These are phyloP conservation scores for Pyrenochaeta sp. DNA, from an alignment of 2,329 filamentous ascomycete species.

Conservation along the genomic window DNA sequence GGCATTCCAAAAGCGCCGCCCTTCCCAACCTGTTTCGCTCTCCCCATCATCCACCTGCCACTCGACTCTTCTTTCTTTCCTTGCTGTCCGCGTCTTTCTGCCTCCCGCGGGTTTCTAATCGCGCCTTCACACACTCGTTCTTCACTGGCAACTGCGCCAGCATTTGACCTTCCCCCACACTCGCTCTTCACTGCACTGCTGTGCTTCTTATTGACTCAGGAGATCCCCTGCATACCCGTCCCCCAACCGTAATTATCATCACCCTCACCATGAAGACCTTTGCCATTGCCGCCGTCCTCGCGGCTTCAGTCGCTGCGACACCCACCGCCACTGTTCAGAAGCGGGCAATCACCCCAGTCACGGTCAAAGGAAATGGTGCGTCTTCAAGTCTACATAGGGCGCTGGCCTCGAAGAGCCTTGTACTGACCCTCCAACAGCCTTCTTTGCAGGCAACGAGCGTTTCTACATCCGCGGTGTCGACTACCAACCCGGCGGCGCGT, in stretches of 20 bases:
- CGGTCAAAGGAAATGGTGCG: constrained; percentile 68
- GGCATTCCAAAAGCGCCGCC: constrained; percentile 7
- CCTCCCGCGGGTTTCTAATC: constrained; percentile 8
- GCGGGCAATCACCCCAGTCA: constrained; percentile 61
- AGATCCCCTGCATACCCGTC: constrained; percentile 5
- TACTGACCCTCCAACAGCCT: constrained; percentile 52
- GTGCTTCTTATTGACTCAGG: constrained; percentile 5
- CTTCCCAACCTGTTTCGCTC: constrained; percentile 7
- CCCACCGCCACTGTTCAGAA: constrained; percentile 44
- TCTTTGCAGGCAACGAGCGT: constrained; percentile 68
- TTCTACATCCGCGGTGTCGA: constrained; percentile 70
- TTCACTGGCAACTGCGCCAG: constrained; percentile 5
- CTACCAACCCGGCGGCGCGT: constrained; percentile 71
- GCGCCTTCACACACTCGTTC: constrained; percentile 21
- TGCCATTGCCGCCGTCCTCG: constrained; percentile 56
- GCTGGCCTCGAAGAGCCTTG: not conserved
- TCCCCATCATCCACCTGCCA: constrained; percentile 1
- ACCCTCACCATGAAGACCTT: constrained; percentile 60
- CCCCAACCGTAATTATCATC: constrained; percentile 12
- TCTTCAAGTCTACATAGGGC: not conserved
- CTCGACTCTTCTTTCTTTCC: constrained; percentile 3
- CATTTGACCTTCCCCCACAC: not conserved
- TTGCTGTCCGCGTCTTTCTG: constrained; percentile 7
- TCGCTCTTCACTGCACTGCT: constrained; percentile 9
- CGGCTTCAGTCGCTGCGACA: constrained; percentile 56